These are phyloP conservation scores for Leishmania major DNA, from an alignment of 208 protist genomes.

Conservation along the genomic window DNA sequence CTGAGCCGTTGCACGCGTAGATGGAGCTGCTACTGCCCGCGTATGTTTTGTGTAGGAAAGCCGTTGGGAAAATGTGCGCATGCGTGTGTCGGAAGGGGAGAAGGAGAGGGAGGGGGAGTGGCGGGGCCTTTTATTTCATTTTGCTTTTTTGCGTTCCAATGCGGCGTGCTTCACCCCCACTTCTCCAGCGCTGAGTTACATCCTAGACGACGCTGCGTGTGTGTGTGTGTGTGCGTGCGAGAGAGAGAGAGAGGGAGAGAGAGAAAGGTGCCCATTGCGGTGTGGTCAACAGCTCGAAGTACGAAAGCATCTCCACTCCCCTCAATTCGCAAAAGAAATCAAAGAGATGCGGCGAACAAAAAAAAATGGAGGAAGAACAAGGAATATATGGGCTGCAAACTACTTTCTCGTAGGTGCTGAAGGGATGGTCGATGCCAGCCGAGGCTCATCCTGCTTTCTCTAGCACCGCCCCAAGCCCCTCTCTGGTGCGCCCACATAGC, in stretches of 20 bases:
- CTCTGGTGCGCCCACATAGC: not conserved
- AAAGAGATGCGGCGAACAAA: not conserved
- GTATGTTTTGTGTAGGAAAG: slow-evolving; percentile 1
- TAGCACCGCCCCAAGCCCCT: not conserved
- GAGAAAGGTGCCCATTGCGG: not conserved
- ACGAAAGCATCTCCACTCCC: not conserved
- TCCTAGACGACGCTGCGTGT: not conserved
- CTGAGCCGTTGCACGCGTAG: not conserved
- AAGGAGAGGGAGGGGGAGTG: no score
- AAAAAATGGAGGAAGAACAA: not conserved
- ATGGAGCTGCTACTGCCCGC: not conserved
- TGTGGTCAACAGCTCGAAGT: not conserved
- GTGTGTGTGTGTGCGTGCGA: no score
- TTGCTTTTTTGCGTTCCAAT: not conserved
- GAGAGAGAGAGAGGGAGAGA: not conserved
- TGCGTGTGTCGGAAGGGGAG: not conserved
- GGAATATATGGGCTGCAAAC: not conserved
- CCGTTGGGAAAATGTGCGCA: not conserved
- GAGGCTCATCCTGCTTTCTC: not conserved
- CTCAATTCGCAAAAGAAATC: not conserved
- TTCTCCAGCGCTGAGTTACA: not conserved
- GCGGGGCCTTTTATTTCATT: not conserved
- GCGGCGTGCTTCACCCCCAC: not conserved
- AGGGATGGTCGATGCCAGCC: not conserved
- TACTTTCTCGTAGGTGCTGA: not conserved